Evolutionary conservation across 352 stramenopile genomes (phyloP).

Genomic region (Globisporangium megalacanthum): DNA sequence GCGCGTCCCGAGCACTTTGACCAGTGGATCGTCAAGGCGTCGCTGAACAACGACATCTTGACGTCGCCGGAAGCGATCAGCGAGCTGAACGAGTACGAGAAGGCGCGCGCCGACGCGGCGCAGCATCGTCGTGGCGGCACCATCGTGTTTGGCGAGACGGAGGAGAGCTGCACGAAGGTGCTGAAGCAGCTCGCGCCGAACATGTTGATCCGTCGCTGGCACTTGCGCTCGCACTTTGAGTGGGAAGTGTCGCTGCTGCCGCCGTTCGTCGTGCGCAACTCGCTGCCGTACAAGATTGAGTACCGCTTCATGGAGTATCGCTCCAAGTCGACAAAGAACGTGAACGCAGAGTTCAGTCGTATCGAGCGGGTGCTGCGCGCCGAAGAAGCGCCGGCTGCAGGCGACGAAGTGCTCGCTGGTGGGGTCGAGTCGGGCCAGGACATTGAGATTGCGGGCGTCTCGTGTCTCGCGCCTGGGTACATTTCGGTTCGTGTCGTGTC

Average conservation of each 20-base stretch:
- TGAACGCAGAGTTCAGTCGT: slow-evolving; percentile 48
- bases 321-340: slow-evolving; percentile 38
- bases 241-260: slow-evolving; percentile 75
- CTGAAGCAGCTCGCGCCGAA: slow-evolving; percentile 70
- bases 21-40: slow-evolving; percentile 72
- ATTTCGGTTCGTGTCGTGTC: slow-evolving; percentile 56
- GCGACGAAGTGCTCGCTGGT: slow-evolving; percentile 38
- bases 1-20: slow-evolving; percentile 57
- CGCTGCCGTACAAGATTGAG: slow-evolving; percentile 77
- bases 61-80: slow-evolving; percentile 47
- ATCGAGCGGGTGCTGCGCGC: slow-evolving; percentile 50
- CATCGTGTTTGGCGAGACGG: slow-evolving; percentile 73
- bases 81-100: slow-evolving; percentile 54
- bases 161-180: slow-evolving; percentile 69
- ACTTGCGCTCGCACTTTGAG: slow-evolving; percentile 70
- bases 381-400: slow-evolving; percentile 21
- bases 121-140: slow-evolving; percentile 51
- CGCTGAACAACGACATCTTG: slow-evolving; percentile 72
- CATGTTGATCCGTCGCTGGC: slow-evolving; percentile 70
- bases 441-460: slow-evolving; percentile 70
- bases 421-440: slow-evolving; percentile 65
- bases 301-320: slow-evolving; percentile 86
- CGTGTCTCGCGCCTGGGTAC: slow-evolving; percentile 65
- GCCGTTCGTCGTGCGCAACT: slow-evolving; percentile 84
- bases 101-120: slow-evolving; percentile 35